A percentile compares a stretch with the other conserved stretches of the same genome.
phyloP scores from a whole-genome alignment of 2,329 filamentous ascomycete genomes.

The Paramyrothecium sp. region DNA sequence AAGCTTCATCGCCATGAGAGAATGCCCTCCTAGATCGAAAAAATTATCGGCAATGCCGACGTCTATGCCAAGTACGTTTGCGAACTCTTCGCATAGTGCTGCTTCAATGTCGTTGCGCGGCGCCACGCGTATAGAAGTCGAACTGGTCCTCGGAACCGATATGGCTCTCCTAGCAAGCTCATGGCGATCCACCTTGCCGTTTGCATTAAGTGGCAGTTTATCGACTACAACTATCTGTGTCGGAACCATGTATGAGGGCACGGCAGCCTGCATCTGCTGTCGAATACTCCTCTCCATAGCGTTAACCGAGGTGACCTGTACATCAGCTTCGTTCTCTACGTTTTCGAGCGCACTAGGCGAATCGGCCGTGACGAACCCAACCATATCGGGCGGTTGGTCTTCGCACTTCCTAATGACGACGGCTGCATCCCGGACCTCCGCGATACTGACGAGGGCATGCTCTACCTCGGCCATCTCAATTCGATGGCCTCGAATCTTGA shows the following conservation, averaged over 20 bases:
- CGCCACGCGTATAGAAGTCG: too few relatives aligned
- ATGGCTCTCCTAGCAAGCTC: too few relatives aligned
- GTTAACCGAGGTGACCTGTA: too few relatives aligned
- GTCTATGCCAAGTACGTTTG: neutral
- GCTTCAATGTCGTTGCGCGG: neutral
- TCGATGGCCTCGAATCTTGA: constrained; percentile 59
- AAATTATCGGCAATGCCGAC: constrained; percentile 14
- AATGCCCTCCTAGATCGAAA: constrained; percentile 23
- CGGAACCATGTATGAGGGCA: constrained; percentile 4
- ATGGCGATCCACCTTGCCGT: neutral
- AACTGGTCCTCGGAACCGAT: too few relatives aligned
- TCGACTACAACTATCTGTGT: neutral
- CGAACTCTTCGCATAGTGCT: neutral
- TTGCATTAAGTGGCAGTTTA: neutral
- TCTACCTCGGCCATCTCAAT: constrained; percentile 41
- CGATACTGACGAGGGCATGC: constrained; percentile 11
- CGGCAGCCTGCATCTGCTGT: neutral
- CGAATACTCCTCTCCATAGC: too few relatives aligned
- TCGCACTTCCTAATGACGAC: constrained; percentile 6
- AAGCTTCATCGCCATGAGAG: constrained; percentile 16
- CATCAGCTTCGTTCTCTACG: too few relatives aligned
- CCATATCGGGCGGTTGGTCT: constrained; percentile 6
- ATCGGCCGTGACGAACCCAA: constrained; percentile 14
- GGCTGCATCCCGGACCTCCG: constrained; percentile 13
- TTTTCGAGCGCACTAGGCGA: too few relatives aligned